Conservation (phyloP, 2,329 filamentous ascomycete genomes). For the Dactylonectria estremocensis region DNA sequence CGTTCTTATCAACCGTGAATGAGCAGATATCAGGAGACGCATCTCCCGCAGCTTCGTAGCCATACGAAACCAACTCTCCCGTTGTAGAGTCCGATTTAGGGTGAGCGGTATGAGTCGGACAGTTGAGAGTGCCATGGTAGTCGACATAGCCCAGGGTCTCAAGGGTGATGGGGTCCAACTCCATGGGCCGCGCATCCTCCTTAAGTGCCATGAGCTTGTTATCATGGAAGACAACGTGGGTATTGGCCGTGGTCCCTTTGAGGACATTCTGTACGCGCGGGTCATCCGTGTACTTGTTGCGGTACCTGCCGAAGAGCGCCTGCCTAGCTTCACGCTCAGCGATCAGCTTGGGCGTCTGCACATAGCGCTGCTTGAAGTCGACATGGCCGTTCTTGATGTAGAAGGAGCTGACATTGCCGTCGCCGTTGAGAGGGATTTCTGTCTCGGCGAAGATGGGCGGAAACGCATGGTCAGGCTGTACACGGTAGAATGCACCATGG, state of each 20-base stretch:
- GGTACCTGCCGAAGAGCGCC: conserved; percentile 23
- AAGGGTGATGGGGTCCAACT: conserved; percentile 29
- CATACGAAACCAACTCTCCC: conserved; percentile 20
- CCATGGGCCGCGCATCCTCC: conserved; percentile 25
- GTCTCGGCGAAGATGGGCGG: conserved; percentile 26
- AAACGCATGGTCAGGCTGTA: conserved; percentile 26
- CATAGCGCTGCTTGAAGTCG: conserved; percentile 31
- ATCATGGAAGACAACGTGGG: conserved; percentile 27
- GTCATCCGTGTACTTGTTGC: conserved; percentile 28
- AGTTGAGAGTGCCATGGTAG: conserved; percentile 26
- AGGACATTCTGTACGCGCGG: conserved; percentile 15
- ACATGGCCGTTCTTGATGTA: conserved; percentile 16
- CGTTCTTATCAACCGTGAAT: conserved; percentile 16
- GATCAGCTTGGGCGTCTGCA: conserved; percentile 21
- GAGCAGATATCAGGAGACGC: conserved; percentile 11
- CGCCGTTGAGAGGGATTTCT: conserved; percentile 28
- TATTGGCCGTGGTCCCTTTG: conserved; percentile 28
- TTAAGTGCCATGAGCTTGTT: conserved; percentile 27
- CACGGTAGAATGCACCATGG: conserved; percentile 27
- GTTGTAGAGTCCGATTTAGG: conserved; percentile 25
- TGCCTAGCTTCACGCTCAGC: conserved; percentile 17
- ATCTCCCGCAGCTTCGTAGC: conserved; percentile 25
- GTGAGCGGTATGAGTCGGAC: conserved; percentile 25
- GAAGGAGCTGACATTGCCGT: conserved; percentile 27
- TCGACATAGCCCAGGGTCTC: conserved; percentile 22